Evolutionary conservation across 208 protist genomes (phyloP).

Genomic region (Leishmania lainsoni): DNA sequence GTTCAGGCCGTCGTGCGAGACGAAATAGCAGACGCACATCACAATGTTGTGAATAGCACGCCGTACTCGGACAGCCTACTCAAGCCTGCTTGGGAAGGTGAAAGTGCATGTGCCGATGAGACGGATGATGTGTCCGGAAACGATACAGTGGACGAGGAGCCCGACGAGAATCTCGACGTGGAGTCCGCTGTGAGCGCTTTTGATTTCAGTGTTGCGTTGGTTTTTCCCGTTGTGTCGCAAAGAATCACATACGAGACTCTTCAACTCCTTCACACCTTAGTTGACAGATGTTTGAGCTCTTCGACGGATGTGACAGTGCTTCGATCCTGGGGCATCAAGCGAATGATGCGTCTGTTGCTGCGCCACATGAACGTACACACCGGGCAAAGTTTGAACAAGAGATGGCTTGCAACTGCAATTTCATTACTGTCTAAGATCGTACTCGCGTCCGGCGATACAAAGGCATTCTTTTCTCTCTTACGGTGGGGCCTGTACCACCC

Average conservation of each 20-base stretch:
- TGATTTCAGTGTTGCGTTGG: conserved; percentile 71
- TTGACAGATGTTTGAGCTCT: conserved; percentile 55
- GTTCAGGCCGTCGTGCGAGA: conserved; percentile 37
- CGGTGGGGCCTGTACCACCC: conserved; percentile 55
- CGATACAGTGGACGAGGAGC: conserved; percentile 9
- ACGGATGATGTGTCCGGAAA: conserved; percentile 2
- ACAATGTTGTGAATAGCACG: conserved; percentile 14
- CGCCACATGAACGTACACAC: conserved; percentile 47
- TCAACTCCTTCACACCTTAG: conserved; percentile 55
- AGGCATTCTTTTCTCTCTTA: conserved; percentile 52
- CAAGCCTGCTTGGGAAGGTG: conserved; percentile 27
- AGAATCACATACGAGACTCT: conserved; percentile 45
- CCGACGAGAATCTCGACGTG: conserved; percentile 16
- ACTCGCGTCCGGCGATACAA: conserved; percentile 53
- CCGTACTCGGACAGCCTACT: conserved; percentile 30
- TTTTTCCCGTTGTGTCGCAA: conserved; percentile 33
- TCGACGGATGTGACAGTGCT: conserved; percentile 36
- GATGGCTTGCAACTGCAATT: conserved; percentile 51
- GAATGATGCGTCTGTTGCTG: conserved; percentile 55
- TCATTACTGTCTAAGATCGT: conserved; percentile 70
- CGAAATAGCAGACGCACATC: conserved; percentile 24
- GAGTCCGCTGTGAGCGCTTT: conserved; percentile 45
- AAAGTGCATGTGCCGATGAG: conserved; percentile 10
- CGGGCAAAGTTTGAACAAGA: conserved; percentile 12
- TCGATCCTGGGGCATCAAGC: conserved; percentile 68